Evolutionary conservation across 2,329 filamentous ascomycete genomes (phyloP).

Genomic region (Cryphonectria carpinicola): DNA sequence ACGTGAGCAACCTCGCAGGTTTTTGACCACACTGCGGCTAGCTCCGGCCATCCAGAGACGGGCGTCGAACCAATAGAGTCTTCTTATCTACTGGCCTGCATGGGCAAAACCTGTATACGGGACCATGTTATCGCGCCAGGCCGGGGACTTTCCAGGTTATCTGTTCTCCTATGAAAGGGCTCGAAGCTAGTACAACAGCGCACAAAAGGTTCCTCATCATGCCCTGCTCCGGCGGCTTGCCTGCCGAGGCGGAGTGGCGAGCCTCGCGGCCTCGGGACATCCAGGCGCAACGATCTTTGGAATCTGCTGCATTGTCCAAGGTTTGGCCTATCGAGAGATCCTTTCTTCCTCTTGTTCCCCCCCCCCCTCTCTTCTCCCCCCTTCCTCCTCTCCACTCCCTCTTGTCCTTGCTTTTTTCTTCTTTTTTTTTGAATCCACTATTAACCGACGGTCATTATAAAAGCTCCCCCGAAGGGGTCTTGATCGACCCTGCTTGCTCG

Average conservation of each 20-base stretch:
- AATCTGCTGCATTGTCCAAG: neutral
- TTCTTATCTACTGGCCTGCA: neutral
- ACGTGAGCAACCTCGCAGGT: neutral
- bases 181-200: neutral
- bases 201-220: neutral
- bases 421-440: neutral
- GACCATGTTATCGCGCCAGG: neutral
- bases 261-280: neutral
- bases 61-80: neutral
- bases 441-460: neutral
- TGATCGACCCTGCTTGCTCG: neutral
- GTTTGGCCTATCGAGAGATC: neutral
- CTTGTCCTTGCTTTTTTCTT: neutral
- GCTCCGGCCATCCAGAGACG: neutral
- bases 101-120: neutral
- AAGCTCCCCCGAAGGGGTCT: neutral
- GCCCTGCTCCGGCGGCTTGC: neutral
- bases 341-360: neutral
- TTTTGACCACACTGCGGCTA: neutral
- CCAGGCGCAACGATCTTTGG: neutral
- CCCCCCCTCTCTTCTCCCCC: neutral
- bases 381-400: neutral
- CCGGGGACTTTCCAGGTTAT: neutral
- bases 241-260: constrained; percentile 1
- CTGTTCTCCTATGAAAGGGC: neutral